These are phyloP conservation scores for Scleroderma bovista DNA, from an alignment of 768 basidiomycete genomes.

Conservation along the genomic window DNA sequence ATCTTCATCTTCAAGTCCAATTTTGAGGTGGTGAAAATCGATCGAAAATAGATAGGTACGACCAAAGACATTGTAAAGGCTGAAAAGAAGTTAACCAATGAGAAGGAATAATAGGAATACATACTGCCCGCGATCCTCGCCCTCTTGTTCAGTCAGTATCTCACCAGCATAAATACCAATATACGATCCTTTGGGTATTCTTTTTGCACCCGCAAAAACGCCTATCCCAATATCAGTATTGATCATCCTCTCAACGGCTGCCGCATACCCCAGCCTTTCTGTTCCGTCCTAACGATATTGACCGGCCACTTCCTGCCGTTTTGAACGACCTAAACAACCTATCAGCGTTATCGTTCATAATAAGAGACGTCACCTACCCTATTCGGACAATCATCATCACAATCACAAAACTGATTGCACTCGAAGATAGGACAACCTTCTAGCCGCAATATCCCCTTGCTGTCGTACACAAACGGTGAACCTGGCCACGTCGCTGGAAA, in stretches of 20 bases:
- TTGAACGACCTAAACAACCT: constrained; percentile 64
- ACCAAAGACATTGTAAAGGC: constrained; percentile 69
- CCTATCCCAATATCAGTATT: constrained; percentile 36
- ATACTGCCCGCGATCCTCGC: constrained; percentile 62
- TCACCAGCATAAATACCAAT: constrained; percentile 87
- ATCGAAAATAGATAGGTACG: constrained; percentile 79
- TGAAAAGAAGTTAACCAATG: constrained; percentile 21
- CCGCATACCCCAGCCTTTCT: constrained; percentile 81
- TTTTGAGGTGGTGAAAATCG: constrained; percentile 66
- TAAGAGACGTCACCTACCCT: constrained; percentile 41
- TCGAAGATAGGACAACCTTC: constrained; percentile 69
- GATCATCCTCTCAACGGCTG: neutral
- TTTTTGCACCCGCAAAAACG: constrained; percentile 59
- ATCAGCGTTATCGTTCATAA: neutral
- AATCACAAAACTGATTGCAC: constrained; percentile 78
- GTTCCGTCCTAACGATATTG: constrained; percentile 59
- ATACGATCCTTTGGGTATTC: constrained; percentile 64
- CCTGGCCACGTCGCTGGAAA: constrained; percentile 31
- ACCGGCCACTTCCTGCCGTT: constrained; percentile 63
- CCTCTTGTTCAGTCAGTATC: constrained; percentile 61
- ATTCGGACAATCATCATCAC: constrained; percentile 77
- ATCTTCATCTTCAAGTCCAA: constrained; percentile 21
- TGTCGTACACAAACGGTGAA: constrained; percentile 67
- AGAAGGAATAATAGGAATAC: constrained; percentile 16
- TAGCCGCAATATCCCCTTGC: constrained; percentile 46